Base-by-base conservation (phyloP, 345 rosid species). In the Brassica incana region DNA sequence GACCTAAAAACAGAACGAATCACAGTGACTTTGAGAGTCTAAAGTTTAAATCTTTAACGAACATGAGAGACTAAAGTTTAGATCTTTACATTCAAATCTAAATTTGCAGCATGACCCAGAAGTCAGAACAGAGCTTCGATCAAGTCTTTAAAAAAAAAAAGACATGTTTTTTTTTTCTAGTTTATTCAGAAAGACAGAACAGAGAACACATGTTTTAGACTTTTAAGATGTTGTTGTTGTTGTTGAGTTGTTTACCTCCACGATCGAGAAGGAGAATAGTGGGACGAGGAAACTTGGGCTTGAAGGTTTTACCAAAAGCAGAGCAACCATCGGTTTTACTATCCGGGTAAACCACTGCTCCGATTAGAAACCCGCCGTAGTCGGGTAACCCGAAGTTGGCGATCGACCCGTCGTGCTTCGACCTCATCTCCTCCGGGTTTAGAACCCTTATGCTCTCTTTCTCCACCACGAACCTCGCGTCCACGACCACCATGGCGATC, bases 311-410 rank as follows among this genome's bases (percentile, higher is more conserved):
- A 71, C 84, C 85, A 78, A 92, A 92, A 69, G 87, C 40, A 35
- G 85, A 63, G 76, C 99, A 95, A 3, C 93, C 98, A 63, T 59
- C 25, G 71, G 88, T 20, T 45, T 85, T 91, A 61, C 86, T 87
- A 0, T 85, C 88, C 5, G 97, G 95, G 78, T 90, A 90, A 66
- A 83, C 84, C 6, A 89, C 93, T 2, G 96, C 84, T 35, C 97
- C 98, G 71, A 91, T 78, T 83, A 95, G 59, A 74, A 71, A 82
- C 23, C 91, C 98, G 4, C 97, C 98, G 67, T 95, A 95, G 71
- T 92, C 89, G 11, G 99, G 99, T 25, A 88, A 73, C 6, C 99
- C 98, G 67, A 95, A 92, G 83, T 95, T 95, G 1, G 90, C 97
- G 1, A 95, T 89, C 2, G 98, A 88, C 32, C 92, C 86, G 72